Evolutionary conservation across 2,329 filamentous ascomycete species (phyloP), one percentile per base, ranked within the genome.

Genomic region (Chlorencoelia australis): DNA sequence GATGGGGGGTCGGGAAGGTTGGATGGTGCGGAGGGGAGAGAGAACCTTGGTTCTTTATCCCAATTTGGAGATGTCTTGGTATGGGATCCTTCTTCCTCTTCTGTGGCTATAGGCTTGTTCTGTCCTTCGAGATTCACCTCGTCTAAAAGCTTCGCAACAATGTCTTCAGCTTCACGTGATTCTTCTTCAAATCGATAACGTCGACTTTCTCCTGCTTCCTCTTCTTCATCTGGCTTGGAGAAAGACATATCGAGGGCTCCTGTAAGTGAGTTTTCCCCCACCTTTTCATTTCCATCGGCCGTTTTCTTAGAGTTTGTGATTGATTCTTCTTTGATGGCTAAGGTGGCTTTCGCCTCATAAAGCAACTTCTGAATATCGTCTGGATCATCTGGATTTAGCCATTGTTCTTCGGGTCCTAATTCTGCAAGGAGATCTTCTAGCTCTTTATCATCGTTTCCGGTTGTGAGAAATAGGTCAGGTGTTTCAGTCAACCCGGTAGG

Each of bases 181-280:
- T 53, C 50, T 10, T 31, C 32, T 34, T 48, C 46, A 8, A 49
- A 30, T 62, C 62, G 45, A 55, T 59, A 42, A 56, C 59, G 4
- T 50, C 60, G 43, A 41, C 65, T 24, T 59, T 62, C 50, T 59
- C 60, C 39, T 47, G 63, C 47, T 39, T 64, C 28, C 59, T 65
- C 49, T 60, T 65, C 41, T 49, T 67, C 34, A 61, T 63, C 41
- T 61, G 65, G 55, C 55, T 43, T 40, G 40, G 55, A 56, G 11
- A 46, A 45, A 17, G 50, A 52, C 48, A 56, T 49, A 40, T 56
- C 53, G 4, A 56, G 41, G 39, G 51, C 48, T 24, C 44, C 42
- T 3, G 45, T 49, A 25, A 54, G 19, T 17, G 30, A 42, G 56
- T 61, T 3, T 53, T 61, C 45, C 38, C 61, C 13, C 60, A 64